These are phyloP conservation scores for Paraphaeosphaeria minitans DNA, from an alignment of 2,329 filamentous ascomycete species.

Conservation along the genomic window DNA sequence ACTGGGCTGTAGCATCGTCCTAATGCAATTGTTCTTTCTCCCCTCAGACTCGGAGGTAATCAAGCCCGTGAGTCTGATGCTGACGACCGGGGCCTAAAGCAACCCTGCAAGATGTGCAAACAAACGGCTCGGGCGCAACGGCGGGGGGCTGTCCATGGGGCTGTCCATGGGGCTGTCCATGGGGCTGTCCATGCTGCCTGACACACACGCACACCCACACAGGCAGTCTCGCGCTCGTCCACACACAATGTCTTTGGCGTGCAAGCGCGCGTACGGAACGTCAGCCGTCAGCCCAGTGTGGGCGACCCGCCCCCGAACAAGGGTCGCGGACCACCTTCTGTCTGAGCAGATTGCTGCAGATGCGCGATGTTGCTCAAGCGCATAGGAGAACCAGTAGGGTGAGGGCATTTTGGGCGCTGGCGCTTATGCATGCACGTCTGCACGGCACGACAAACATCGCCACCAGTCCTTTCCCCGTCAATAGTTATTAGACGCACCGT, in stretches of 20 bases:
- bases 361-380: slow-evolving; percentile 14
- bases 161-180: slow-evolving; percentile 2
- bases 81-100: slow-evolving; percentile 10
- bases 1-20: slow-evolving; percentile 14
- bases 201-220: slow-evolving; percentile 2
- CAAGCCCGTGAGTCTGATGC: slow-evolving; percentile 12
- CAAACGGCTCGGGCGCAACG: slow-evolving; percentile 21
- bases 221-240: not conserved
- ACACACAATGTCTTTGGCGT: slow-evolving; percentile 18
- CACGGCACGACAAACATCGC: slow-evolving; percentile 30
- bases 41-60: slow-evolving; percentile 13
- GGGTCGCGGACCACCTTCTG: slow-evolving; percentile 11
- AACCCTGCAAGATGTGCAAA: slow-evolving; percentile 14
- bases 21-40: slow-evolving; percentile 17
- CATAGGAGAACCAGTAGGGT: not conserved
- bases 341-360: slow-evolving; percentile 13
- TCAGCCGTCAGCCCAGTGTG: slow-evolving; percentile 13
- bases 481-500: slow-evolving; percentile 36
- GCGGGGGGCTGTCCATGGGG: slow-evolving; percentile 3
- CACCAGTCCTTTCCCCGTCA: slow-evolving; percentile 13
- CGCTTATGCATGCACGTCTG: slow-evolving; percentile 10
- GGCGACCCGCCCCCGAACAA: slow-evolving; percentile 19
- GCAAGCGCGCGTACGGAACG: slow-evolving; percentile 21
- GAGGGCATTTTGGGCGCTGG: not conserved
- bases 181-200: slow-evolving; percentile 2